phyloP scores from a whole-genome alignment of 108 stramenopile species.

The Discostella stelligeroides region DNA sequence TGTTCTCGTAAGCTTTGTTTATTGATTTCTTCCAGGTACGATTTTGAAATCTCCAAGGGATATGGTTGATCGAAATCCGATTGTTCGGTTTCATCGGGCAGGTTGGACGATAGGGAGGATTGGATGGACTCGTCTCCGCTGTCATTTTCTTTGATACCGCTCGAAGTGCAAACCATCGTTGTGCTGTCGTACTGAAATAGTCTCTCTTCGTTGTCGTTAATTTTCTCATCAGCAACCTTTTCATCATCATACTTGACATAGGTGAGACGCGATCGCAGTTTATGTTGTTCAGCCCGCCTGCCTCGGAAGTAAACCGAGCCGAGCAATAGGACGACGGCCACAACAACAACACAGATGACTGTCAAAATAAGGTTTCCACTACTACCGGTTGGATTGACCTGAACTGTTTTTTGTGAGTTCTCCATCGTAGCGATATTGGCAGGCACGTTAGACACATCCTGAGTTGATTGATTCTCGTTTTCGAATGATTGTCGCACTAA shows the following conservation, averaged over 20 bases:
- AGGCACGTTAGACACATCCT: background rate
- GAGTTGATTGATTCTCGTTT: background rate
- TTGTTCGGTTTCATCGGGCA: background rate
- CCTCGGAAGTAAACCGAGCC: background rate
- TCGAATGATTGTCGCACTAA: background rate
- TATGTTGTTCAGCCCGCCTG: background rate
- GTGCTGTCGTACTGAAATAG: background rate
- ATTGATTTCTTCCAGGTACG: background rate
- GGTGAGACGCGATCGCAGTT: background rate
- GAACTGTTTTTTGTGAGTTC: too few species aligned
- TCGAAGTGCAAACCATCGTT: background rate
- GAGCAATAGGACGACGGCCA: background rate
- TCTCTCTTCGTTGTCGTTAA: background rate
- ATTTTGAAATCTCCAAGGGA: constrained; percentile 6
- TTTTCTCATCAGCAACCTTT: background rate
- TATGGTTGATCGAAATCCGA: background rate
- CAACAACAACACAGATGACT: background rate
- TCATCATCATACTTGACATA: background rate
- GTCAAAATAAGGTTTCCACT: background rate
- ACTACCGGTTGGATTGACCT: background rate
- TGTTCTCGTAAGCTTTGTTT: background rate
- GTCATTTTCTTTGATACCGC: background rate
- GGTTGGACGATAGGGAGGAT: constrained; percentile 5
- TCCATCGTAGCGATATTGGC: background rate
- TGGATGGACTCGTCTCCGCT: background rate